Conservation (phyloP, 345 rosid genomes). For the Citrus reticulata region DNA sequence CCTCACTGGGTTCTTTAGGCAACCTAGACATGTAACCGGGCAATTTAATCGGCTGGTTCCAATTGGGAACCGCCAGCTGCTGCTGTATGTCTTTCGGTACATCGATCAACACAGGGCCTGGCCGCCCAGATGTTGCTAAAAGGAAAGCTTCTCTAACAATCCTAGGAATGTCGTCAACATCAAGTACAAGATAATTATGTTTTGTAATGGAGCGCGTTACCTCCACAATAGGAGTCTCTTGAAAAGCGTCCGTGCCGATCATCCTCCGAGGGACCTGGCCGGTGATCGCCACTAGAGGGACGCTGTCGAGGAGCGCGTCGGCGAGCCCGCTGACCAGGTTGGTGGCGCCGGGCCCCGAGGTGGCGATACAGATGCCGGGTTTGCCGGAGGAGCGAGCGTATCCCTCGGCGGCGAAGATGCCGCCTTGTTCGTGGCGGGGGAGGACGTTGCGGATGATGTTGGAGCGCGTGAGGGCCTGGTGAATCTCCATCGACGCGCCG, state of each 20-base stretch:
- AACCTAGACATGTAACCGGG: constrained; percentile 75
- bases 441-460: constrained; percentile 66
- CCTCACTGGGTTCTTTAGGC: constrained; percentile 58
- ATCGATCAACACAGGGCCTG: constrained; percentile 93
- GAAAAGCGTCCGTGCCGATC: constrained; percentile 96
- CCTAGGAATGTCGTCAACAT: constrained; percentile 88
- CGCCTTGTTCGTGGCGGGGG: constrained; percentile 98
- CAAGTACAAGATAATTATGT: constrained; percentile 82
- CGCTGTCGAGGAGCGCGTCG: constrained; percentile 83
- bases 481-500: constrained; percentile 98
- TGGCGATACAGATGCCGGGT: constrained; percentile 94
- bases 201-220: constrained; percentile 88
- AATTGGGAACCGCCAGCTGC: constrained; percentile 75
- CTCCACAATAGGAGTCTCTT: constrained; percentile 92
- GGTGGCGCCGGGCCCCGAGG: constrained; percentile 95
- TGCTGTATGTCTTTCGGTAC: constrained; percentile 95
- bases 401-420: constrained; percentile 91
- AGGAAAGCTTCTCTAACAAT: constrained; percentile 77
- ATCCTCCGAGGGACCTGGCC: constrained; percentile 93
- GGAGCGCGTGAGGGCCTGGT: constrained; percentile 97
- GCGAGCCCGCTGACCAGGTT: constrained; percentile 89
- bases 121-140: constrained; percentile 81
- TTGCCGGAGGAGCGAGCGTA: constrained; percentile 82
- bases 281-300: constrained; percentile 85
- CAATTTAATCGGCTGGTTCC: constrained; percentile 56